Base-by-base conservation (phyloP, 2,329 filamentous ascomycete species). In the Penicillium sp. region DNA sequence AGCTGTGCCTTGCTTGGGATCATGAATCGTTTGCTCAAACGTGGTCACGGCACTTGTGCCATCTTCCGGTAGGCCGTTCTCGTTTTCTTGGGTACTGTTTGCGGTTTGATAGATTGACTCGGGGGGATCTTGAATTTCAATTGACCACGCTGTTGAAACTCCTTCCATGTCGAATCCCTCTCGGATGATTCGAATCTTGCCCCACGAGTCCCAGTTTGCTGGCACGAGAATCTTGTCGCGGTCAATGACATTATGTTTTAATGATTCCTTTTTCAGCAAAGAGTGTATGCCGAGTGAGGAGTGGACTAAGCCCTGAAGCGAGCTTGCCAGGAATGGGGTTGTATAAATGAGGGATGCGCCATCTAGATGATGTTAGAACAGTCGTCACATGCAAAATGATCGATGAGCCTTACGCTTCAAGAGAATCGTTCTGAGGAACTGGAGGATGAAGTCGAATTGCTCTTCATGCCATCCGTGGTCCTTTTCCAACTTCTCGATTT, bases 161-260 rank as follows among this genome's bases (percentile, higher is more conserved):
- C 84, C 83, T 77, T 99, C 94, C 21, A 95, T 90, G 62, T 97
- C 91, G 66, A 97, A 97, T 0, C 88, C 90, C 69, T 96, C 94
- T 50, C 91, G 86, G 27, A 97, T 80, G 43, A 97, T 91, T 40
- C 93, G 84, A 56, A 99, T 97, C 76, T 97, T 99, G 56, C 92
- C 92, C 90, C 92, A 97, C 0, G 92, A 97, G 74, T 99, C 94
- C 94, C 94, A 99, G 72, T 97, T 97, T 14, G 92, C 89, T 1
- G 93, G 93, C 0, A 99, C 90, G 5, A 97, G 82, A 51, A 99
- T 92, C 80, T 95, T 95, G 73, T 96, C 92, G 56, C 93, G 84
- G 75, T 94, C 94, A 62, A 95, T 94, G 57, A 95, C 90, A 66
- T 96, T 96, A 71, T 92, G 89, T 75, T 91, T 94, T 22, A 95